Conservation (phyloP, 352 stramenopile genomes). For the Globisporangium acanthophoron region DNA sequence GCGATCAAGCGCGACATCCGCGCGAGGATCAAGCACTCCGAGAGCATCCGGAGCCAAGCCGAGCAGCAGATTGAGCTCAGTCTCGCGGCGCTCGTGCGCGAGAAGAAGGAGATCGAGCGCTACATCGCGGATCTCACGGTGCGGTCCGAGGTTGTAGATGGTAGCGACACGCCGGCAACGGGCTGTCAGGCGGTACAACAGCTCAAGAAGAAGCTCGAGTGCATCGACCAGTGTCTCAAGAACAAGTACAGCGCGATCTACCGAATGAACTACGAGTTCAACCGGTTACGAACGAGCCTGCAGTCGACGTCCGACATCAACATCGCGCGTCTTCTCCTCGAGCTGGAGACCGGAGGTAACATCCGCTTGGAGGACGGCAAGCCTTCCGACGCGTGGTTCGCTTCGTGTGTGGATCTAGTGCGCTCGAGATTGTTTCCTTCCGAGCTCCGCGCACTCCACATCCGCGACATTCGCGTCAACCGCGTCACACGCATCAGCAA, state of each 20-base stretch:
- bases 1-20: slow-evolving; percentile 82
- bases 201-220: slow-evolving; percentile 38
- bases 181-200: slow-evolving; percentile 10
- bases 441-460: slow-evolving; percentile 49
- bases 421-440: slow-evolving; percentile 55
- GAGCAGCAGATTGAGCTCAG: slow-evolving; percentile 48
- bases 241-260: slow-evolving; percentile 35
- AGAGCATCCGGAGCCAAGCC: slow-evolving; percentile 34
- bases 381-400: slow-evolving; percentile 75
- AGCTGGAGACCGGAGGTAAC: slow-evolving; percentile 90
- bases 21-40: slow-evolving; percentile 37
- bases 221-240: slow-evolving; percentile 30
- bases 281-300: slow-evolving; percentile 36
- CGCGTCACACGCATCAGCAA: slow-evolving; percentile 89
- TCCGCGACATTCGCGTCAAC: slow-evolving; percentile 65
- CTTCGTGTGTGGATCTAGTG: slow-evolving; percentile 79
- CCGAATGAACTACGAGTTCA: slow-evolving; percentile 59
- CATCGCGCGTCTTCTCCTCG: slow-evolving; percentile 77
- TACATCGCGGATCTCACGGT: slow-evolving; percentile 18
- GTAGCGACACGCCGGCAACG: background rate
- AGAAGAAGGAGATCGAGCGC: slow-evolving; percentile 71
- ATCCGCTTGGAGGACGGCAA: slow-evolving; percentile 88
- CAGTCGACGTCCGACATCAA: slow-evolving; percentile 61
- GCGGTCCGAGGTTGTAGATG: background rate
- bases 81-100: slow-evolving; percentile 29